phyloP scores from a whole-genome alignment of 202 grass and related monocot genomes.

The Brachypodium distachyon region DNA sequence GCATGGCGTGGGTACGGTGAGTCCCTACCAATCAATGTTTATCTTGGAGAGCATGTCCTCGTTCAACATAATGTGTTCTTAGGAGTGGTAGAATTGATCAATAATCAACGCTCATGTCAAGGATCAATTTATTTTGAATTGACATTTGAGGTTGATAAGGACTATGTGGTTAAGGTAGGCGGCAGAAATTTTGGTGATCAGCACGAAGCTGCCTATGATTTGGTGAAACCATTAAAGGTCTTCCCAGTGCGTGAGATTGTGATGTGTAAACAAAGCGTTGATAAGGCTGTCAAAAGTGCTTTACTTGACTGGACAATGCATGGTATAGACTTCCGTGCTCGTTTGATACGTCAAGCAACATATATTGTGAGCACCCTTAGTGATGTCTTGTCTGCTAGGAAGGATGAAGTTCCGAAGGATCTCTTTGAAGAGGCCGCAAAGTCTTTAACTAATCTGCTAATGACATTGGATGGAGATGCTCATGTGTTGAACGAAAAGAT shows the following conservation, averaged over 20 bases:
- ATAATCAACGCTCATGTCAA: neutral
- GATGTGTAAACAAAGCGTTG: neutral
- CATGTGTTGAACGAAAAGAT: neutral
- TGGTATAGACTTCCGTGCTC: neutral
- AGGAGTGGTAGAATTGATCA: neutral
- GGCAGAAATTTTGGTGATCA: neutral
- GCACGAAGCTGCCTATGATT: neutral
- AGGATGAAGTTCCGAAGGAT: neutral
- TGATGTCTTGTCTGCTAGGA: neutral
- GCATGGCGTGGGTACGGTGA: neutral
- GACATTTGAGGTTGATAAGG: neutral
- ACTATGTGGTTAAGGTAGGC: neutral
- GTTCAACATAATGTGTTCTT: neutral
- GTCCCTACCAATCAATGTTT: neutral
- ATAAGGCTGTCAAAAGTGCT: neutral
- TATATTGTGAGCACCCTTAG: neutral
- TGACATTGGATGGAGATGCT: neutral
- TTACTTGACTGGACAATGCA: conserved; percentile 7
- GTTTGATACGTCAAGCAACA: neutral
- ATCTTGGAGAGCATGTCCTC: neutral
- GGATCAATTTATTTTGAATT: neutral
- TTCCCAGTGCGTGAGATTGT: neutral
- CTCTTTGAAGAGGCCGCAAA: neutral
- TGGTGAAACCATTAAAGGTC: neutral
- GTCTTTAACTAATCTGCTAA: neutral